Conservation (phyloP, 495 filamentous ascomycete genomes). For the Xanthoparmelia taractica region DNA sequence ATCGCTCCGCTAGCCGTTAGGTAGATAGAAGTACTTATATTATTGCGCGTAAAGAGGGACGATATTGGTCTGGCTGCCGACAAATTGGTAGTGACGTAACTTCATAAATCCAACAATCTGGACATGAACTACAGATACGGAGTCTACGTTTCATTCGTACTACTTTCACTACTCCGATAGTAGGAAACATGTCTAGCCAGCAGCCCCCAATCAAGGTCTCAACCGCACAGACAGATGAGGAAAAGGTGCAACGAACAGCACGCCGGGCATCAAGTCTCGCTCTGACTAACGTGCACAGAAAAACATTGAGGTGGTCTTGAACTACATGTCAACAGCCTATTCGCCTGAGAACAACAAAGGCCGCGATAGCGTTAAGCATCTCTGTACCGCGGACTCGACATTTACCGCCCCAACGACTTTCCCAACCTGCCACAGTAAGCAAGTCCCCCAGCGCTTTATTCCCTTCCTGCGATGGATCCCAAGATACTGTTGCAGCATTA, state of each 20-base stretch:
- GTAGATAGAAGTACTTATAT: background rate
- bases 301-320: constrained; percentile 32
- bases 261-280: background rate
- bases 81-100: background rate
- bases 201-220: constrained; percentile 23
- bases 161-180: background rate
- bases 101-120: background rate
- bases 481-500: background rate
- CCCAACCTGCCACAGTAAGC: constrained; percentile 26
- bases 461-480: background rate
- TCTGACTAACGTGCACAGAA: constrained; percentile 17
- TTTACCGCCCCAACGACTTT: constrained; percentile 29
- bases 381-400: constrained; percentile 24
- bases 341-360: constrained; percentile 29
- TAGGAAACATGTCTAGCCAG: constrained; percentile 8
- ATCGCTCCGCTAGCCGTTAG: background rate
- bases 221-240: constrained; percentile 19
- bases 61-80: background rate
- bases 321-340: constrained; percentile 34
- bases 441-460: background rate
- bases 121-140: background rate
- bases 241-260: constrained; percentile 16
- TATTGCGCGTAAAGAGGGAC: background rate
- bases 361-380: constrained; percentile 27
- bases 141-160: background rate